Evolutionary conservation across 495 filamentous ascomycete genomes (phyloP).

Genomic region (Pyrenula aspistea): DNA sequence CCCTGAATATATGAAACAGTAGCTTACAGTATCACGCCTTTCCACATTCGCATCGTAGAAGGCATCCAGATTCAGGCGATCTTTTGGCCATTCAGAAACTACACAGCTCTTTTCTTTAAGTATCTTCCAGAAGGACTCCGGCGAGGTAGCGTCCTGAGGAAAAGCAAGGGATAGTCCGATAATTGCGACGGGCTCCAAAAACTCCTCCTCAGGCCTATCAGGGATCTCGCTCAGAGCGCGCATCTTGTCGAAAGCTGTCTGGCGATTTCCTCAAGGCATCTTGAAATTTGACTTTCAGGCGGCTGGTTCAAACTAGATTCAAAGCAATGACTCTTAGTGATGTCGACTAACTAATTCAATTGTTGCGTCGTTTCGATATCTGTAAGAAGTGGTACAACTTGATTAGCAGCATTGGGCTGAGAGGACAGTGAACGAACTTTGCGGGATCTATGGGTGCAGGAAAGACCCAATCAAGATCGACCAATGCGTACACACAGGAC

Average conservation of each 20-base stretch:
- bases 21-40: not conserved
- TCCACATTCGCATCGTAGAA: conserved; percentile 34
- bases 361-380: not conserved
- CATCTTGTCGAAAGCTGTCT: not conserved
- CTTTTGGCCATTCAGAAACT: conserved; percentile 33
- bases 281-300: too few species aligned
- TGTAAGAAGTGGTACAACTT: not conserved
- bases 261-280: not conserved
- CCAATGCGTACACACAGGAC: too few species aligned
- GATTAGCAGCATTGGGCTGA: too few species aligned
- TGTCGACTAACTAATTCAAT: too few species aligned
- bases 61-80: conserved; percentile 34
- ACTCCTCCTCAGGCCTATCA: too few species aligned
- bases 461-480: too few species aligned
- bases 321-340: too few species aligned
- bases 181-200: conserved; percentile 41
- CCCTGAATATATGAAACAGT: too few species aligned
- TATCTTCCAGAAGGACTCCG: conserved; percentile 44
- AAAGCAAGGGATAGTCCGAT: conserved; percentile 46
- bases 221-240: too few species aligned
- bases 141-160: conserved; percentile 34
- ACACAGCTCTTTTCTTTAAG: conserved; percentile 32
- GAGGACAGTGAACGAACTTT: too few species aligned
- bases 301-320: too few species aligned
- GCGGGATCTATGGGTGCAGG: too few species aligned